Evolutionary conservation across 441 rosid genomes (phyloP).

Genomic region (Rhodomyrtus psidioides): DNA sequence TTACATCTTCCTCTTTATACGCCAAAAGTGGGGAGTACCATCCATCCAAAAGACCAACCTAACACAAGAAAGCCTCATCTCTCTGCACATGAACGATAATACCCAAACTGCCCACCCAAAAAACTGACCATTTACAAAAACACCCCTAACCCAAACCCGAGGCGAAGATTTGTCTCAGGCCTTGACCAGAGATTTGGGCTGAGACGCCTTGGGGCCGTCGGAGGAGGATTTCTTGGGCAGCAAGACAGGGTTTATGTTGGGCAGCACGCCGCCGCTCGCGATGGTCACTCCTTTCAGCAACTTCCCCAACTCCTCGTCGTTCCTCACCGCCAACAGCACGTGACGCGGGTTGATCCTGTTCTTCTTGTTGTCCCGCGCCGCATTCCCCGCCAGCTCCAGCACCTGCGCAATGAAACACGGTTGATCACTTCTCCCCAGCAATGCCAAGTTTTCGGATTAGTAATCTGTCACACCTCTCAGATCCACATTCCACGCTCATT

Average conservation of each 20-base stretch:
- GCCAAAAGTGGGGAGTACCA: background rate
- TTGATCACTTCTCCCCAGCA: background rate
- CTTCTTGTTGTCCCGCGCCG: slow-evolving; percentile 13
- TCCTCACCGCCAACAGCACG: slow-evolving; percentile 8
- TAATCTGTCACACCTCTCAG: background rate
- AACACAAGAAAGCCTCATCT: background rate
- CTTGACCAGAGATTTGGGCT: slow-evolving; percentile 2
- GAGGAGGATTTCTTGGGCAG: slow-evolving; percentile 1
- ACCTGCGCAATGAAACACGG: background rate
- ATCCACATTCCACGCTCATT: background rate
- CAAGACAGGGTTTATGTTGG: slow-evolving; percentile 9
- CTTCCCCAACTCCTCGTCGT: slow-evolving; percentile 8
- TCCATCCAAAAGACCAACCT: background rate
- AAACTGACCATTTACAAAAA: background rate
- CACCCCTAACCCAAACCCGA: background rate
- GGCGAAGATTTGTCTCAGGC: background rate
- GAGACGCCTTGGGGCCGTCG: background rate
- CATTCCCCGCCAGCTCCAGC: slow-evolving; percentile 11
- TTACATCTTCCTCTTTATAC: background rate
- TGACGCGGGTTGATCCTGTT: slow-evolving; percentile 6
- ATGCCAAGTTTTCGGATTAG: background rate
- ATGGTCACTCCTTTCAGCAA: slow-evolving; percentile 6
- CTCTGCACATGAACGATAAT: background rate
- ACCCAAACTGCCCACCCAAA: background rate
- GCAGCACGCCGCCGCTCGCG: slow-evolving; percentile 4